A percentile compares a stretch with the other conserved stretches of the same genome.
These are phyloP conservation scores for Micractinium conductrix DNA, from an alignment of 139 green algal genomes.

Conservation along the genomic window DNA sequence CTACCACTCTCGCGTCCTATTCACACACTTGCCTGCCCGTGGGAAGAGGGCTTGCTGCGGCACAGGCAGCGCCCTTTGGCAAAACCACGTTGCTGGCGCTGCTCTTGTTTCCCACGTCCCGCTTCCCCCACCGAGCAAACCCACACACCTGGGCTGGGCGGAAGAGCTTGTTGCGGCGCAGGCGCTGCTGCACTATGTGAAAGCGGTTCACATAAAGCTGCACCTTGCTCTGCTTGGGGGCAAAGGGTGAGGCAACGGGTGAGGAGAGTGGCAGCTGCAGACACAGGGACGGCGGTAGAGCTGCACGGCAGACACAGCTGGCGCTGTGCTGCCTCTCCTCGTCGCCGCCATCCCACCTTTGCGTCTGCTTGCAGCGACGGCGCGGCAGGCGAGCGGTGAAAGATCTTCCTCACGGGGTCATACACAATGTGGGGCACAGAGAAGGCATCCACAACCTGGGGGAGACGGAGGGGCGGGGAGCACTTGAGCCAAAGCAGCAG, in stretches of 20 bases:
- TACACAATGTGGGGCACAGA: constrained; percentile 64
- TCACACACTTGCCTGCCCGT: too few species aligned
- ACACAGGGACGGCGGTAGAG: not conserved
- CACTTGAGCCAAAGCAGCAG: too few species aligned
- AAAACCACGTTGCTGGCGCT: too few species aligned
- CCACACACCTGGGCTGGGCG: constrained; percentile 12
- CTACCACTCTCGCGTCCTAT: too few species aligned
- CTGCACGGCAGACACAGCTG: not conserved
- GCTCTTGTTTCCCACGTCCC: too few species aligned
- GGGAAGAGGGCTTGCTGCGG: too few species aligned
- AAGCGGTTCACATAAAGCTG: constrained; percentile 75
- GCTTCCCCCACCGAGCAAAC: too few species aligned
- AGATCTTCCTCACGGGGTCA: constrained; percentile 64
- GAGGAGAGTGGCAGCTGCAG: not conserved
- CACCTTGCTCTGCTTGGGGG: constrained; percentile 69
- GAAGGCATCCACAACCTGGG: constrained; percentile 65
- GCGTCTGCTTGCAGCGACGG: constrained; percentile 53
- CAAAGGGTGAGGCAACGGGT: not conserved
- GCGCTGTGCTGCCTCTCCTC: not conserved
- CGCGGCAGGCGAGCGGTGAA: constrained; percentile 31
- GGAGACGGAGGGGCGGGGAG: not conserved
- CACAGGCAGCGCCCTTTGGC: too few species aligned
- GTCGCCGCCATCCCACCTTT: constrained; percentile 13
- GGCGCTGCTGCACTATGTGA: constrained; percentile 75
- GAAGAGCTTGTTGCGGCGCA: constrained; percentile 74